Evolutionary conservation across 1,284 basidiomycete species (phyloP).

Genomic region (Erythrobasidium hasegawianum): DNA sequence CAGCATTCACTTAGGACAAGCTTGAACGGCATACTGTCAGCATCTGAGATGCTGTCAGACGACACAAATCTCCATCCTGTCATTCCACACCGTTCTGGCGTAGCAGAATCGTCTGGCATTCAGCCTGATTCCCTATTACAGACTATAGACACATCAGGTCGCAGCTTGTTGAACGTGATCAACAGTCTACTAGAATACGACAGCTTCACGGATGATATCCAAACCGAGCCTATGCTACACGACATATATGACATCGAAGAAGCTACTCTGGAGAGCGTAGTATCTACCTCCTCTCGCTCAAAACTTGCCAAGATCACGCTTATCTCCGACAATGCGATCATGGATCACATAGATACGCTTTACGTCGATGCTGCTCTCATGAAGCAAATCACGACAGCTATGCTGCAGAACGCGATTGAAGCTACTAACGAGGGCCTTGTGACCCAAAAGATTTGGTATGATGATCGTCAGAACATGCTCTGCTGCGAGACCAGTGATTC

Average conservation of each 20-base stretch:
- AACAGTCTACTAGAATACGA: neutral
- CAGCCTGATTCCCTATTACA: neutral
- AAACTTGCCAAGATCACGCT: neutral
- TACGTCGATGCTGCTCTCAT: neutral
- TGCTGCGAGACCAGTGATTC: neutral
- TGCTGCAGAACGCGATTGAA: constrained; percentile 2
- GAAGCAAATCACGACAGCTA: neutral
- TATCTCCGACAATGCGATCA: neutral
- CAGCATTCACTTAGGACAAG: neutral
- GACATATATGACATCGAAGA: neutral
- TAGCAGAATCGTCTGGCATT: neutral
- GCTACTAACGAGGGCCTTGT: neutral
- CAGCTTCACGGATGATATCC: neutral
- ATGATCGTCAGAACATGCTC: neutral
- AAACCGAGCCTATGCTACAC: neutral
- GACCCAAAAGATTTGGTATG: neutral
- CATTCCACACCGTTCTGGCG: neutral
- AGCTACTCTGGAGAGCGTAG: neutral
- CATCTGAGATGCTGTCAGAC: constrained; percentile 6
- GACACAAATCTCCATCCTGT: neutral
- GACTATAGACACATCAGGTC: neutral
- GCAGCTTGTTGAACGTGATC: neutral
- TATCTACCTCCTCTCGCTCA: neutral
- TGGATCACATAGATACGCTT: neutral
- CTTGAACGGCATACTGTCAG: constrained; percentile 3